These are phyloP conservation scores for Fagopyrum esculentum DNA, from an alignment of 148 eudicot genomes.

Conservation along the genomic window DNA sequence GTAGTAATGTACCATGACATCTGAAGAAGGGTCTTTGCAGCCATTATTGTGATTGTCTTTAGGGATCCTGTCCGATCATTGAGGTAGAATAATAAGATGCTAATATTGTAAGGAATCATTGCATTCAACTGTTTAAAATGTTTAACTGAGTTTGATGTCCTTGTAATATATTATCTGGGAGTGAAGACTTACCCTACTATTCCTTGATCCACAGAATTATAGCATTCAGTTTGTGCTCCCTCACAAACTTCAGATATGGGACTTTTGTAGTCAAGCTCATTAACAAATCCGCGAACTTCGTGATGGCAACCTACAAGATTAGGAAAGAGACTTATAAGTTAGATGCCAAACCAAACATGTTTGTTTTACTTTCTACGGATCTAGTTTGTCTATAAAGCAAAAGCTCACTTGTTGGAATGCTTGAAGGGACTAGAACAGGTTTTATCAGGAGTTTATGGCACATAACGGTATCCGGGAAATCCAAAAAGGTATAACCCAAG, in stretches of 20 bases:
- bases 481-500: conserved; percentile 56
- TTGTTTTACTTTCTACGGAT: too few relatives aligned
- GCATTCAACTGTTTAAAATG: too few relatives aligned
- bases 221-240: neutral
- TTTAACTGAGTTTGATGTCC: neutral
- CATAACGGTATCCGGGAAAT: conserved; percentile 71
- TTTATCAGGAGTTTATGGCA: conserved; percentile 66
- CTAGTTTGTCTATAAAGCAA: too few relatives aligned
- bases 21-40: conserved; percentile 18
- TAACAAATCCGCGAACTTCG: too few relatives aligned
- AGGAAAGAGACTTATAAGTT: too few relatives aligned
- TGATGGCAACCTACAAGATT: conserved; percentile 16
- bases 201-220: neutral
- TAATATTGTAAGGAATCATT: neutral
- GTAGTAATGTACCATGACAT: conserved; percentile 24
- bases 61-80: conserved; percentile 22
- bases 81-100: neutral
- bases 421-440: neutral
- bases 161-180: neutral
- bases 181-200: neutral
- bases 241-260: neutral
- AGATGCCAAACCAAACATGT: too few relatives aligned
- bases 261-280: neutral
- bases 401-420: too few relatives aligned
- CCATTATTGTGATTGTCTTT: conserved; percentile 16